A percentile compares a stretch with the other conserved stretches of the same genome.
These are phyloP conservation scores for Phytophthora constricta DNA, from an alignment of 352 stramenopile genomes.

Conservation along the genomic window DNA sequence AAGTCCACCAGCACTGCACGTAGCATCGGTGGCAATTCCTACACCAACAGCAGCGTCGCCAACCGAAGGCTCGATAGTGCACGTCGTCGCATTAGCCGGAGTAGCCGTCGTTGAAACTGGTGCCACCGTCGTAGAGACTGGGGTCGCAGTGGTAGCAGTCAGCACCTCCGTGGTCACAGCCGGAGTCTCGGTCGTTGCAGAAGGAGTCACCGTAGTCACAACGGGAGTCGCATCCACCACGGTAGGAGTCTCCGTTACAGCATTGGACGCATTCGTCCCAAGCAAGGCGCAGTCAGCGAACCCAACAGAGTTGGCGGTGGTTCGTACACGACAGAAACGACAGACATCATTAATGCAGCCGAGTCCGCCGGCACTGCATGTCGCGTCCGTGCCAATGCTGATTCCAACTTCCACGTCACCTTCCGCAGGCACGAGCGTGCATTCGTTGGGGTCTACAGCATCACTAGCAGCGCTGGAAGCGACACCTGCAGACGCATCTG, in stretches of 20 bases:
- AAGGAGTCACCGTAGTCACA: no score
- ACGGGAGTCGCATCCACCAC: neutral
- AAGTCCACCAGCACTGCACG: slow-evolving; percentile 36
- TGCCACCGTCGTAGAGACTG: neutral
- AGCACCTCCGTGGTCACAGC: slow-evolving; percentile 8
- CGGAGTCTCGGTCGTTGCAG: slow-evolving; percentile 10
- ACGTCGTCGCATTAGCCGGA: slow-evolving; percentile 14
- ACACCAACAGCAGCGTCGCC: slow-evolving; percentile 42
- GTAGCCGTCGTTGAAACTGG: slow-evolving; percentile 6
- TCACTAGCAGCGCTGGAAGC: slow-evolving; percentile 12
- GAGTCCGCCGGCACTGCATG: slow-evolving; percentile 27
- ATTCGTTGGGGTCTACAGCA: slow-evolving; percentile 1
- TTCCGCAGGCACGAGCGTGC: slow-evolving; percentile 21
- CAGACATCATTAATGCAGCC: slow-evolving; percentile 40
- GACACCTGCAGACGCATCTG: slow-evolving; percentile 13
- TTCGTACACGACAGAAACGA: slow-evolving; percentile 34
- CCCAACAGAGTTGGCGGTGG: slow-evolving; percentile 19
- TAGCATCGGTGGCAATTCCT: slow-evolving; percentile 33
- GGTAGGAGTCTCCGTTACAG: neutral
- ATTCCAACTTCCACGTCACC: slow-evolving; percentile 35
- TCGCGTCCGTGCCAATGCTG: slow-evolving; percentile 34
- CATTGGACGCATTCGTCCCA: slow-evolving; percentile 7
- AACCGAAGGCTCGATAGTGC: slow-evolving; percentile 25
- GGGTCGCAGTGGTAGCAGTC: neutral
- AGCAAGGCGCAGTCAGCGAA: slow-evolving; percentile 27